Evolutionary conservation across 768 basidiomycete genomes (phyloP).

Genomic region (Serendipita indica): DNA sequence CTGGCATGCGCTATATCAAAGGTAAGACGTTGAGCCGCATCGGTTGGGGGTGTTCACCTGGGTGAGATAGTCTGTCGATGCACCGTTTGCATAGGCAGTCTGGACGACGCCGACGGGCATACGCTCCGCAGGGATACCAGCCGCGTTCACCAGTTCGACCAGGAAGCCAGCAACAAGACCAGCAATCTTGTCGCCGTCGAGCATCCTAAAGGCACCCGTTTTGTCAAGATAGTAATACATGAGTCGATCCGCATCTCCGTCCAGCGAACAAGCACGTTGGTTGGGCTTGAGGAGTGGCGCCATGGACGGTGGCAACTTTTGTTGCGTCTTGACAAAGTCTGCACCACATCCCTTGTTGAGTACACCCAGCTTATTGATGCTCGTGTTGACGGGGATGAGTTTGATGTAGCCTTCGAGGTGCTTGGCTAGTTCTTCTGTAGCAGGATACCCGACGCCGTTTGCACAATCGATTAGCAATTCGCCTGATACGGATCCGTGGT

Average conservation of each 20-base stretch:
- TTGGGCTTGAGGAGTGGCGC: slow-evolving; percentile 45
- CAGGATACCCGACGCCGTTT: slow-evolving; percentile 86
- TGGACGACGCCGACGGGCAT: slow-evolving; percentile 91
- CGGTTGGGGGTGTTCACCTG: slow-evolving; percentile 33
- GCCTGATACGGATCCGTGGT: not conserved
- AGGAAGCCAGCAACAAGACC: slow-evolving; percentile 86
- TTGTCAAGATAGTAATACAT: slow-evolving; percentile 90
- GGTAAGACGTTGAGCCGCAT: slow-evolving; percentile 9
- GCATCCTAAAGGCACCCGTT: slow-evolving; percentile 64
- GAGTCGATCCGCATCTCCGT: slow-evolving; percentile 93
- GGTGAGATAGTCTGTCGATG: slow-evolving; percentile 81
- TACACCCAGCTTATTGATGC: slow-evolving; percentile 45
- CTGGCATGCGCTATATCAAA: slow-evolving; percentile 61
- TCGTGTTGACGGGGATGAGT: slow-evolving; percentile 54
- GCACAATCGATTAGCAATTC: slow-evolving; percentile 80
- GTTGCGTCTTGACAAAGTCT: slow-evolving; percentile 90
- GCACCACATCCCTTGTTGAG: slow-evolving; percentile 87
- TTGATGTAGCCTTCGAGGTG: slow-evolving; percentile 47
- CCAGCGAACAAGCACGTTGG: slow-evolving; percentile 81
- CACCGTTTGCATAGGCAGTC: slow-evolving; percentile 97
- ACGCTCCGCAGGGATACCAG: slow-evolving; percentile 51
- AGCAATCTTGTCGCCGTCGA: slow-evolving; percentile 98
- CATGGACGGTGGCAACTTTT: slow-evolving; percentile 71
- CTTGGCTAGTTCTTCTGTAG: slow-evolving; percentile 44
- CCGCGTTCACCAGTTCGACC: slow-evolving; percentile 70